Percentiles rank a stretch among this genome's conserved stretches.
These are phyloP conservation scores for Phialophora macrospora DNA, from an alignment of 2,329 filamentous ascomycete species.

Conservation along the genomic window DNA sequence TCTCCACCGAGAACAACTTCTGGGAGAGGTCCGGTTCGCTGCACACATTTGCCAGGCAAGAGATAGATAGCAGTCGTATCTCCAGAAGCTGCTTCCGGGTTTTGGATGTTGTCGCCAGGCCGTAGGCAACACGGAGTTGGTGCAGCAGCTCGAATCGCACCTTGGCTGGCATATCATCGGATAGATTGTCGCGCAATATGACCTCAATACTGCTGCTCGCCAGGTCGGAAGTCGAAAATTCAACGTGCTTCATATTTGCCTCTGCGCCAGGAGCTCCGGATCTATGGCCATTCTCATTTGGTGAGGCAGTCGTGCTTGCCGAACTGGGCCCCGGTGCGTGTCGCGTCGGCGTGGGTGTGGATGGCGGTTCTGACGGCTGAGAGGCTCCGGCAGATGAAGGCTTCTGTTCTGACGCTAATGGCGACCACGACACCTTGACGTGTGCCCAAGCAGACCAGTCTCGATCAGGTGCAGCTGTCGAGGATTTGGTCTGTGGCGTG, in stretches of 20 bases:
- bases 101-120: conserved; percentile 68
- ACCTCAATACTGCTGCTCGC: conserved; percentile 42
- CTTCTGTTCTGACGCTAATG: conserved; percentile 41
- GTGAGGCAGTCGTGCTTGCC: conserved; percentile 45
- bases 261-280: conserved; percentile 1
- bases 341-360: conserved; percentile 78
- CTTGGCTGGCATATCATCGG: conserved; percentile 70
- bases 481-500: conserved; percentile 45
- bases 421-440: conserved; percentile 81
- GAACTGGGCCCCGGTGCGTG: conserved; percentile 60
- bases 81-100: conserved; percentile 77
- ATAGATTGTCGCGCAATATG: conserved; percentile 46
- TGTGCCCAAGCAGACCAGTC: conserved; percentile 79
- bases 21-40: conserved; percentile 81
- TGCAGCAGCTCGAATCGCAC: conserved; percentile 84
- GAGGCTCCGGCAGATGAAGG: conserved; percentile 36
- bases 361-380: conserved; percentile 57
- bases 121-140: conserved; percentile 80
- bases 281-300: conserved; percentile 57
- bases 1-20: conserved; percentile 83
- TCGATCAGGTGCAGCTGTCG: conserved; percentile 42
- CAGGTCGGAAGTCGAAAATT: conserved; percentile 33
- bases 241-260: conserved; percentile 20
- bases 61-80: conserved; percentile 81
- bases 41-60: conserved; percentile 89